Conservation (phyloP, 2,329 filamentous ascomycete species). For the Stemphylium vesicarium region DNA sequence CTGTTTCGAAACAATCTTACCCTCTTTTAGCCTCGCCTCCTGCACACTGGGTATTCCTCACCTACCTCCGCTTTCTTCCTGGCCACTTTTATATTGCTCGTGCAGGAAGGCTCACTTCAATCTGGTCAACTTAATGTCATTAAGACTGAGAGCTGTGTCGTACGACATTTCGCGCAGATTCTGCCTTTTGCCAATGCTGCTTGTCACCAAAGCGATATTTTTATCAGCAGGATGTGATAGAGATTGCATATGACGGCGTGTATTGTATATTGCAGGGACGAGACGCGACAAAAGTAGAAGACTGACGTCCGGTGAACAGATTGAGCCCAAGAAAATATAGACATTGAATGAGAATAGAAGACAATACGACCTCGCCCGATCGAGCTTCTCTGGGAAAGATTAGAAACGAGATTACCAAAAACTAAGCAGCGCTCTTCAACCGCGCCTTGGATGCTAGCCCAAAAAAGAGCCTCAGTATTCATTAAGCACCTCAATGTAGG, state of each 20-base stretch:
- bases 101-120: conserved; percentile 9
- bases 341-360: background rate
- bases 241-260: background rate
- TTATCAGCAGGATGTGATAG: conserved; percentile 10
- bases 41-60: conserved; percentile 1
- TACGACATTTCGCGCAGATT: conserved; percentile 2
- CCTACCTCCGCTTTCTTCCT: conserved; percentile 8
- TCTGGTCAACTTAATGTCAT: conserved; percentile 5
- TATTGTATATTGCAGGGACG: background rate
- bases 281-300: background rate
- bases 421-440: too few relatives aligned
- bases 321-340: too few relatives aligned
- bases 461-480: conserved; percentile 16
- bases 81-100: conserved; percentile 26
- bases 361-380: background rate
- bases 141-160: conserved; percentile 7
- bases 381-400: background rate
- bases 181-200: conserved; percentile 5
- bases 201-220: background rate
- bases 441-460: too few relatives aligned
- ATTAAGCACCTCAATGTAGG: conserved; percentile 20
- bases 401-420: too few relatives aligned
- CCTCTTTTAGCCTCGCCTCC: conserved; percentile 28
- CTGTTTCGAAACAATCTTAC: conserved; percentile 38
- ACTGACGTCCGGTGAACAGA: background rate